Conservation (phyloP, 1,284 basidiomycete genomes). For the Moniliella sp. region DNA sequence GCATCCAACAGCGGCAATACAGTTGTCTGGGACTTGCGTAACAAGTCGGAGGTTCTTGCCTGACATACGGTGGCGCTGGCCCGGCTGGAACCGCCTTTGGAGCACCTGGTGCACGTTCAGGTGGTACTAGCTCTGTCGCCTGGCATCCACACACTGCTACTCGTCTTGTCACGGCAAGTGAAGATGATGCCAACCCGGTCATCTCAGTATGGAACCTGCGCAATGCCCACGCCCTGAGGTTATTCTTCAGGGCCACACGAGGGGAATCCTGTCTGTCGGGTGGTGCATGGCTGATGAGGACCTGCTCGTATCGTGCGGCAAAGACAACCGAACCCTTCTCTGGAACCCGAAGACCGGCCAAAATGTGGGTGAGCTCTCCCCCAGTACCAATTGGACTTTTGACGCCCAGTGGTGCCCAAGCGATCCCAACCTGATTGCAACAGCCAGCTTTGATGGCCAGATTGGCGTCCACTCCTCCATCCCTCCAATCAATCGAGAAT, state of each 20-base stretch:
- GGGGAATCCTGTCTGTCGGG: constrained; percentile 74
- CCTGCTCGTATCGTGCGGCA: constrained; percentile 75
- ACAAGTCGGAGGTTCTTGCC: constrained; percentile 65
- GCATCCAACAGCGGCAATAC: constrained; percentile 83
- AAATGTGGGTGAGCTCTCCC: constrained; percentile 65
- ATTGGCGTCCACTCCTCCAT: constrained; percentile 62
- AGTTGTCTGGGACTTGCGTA: constrained; percentile 70
- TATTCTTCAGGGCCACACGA: constrained; percentile 67
- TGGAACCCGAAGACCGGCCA: constrained; percentile 55
- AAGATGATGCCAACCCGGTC: constrained; percentile 81
- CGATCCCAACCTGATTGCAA: constrained; percentile 64
- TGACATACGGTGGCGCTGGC: constrained; percentile 63
- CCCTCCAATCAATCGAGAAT: constrained; percentile 75
- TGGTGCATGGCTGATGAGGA: constrained; percentile 93
- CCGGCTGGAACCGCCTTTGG: too few species aligned
- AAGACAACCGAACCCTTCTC: constrained; percentile 80
- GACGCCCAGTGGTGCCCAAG: constrained; percentile 73
- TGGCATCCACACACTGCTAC: constrained; percentile 83
- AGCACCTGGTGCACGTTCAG: too few species aligned
- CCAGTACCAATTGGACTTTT: constrained; percentile 88
- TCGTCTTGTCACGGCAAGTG: constrained; percentile 73
- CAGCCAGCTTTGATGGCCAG: constrained; percentile 59
- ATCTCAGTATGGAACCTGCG: constrained; percentile 97
- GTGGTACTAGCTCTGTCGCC: constrained; percentile 77
- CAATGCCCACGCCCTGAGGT: constrained; percentile 66